Conservation (phyloP, 2,329 filamentous ascomycete genomes). For the Parastagonospora nodorum region DNA sequence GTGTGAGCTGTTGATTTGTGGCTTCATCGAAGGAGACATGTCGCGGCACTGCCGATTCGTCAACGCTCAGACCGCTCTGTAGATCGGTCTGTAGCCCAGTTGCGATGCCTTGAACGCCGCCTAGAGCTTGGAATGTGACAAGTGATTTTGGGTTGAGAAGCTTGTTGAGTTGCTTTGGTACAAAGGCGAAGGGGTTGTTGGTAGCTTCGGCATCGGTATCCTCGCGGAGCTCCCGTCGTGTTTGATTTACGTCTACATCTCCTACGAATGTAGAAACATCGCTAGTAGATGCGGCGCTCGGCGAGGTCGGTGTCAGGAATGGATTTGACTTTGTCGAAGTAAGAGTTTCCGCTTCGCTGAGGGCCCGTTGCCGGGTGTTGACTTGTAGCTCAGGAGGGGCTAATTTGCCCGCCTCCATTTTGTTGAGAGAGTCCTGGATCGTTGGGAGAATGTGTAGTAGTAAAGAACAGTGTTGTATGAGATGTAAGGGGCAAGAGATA, state of each 20-base stretch:
- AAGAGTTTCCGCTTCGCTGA: constrained; percentile 32
- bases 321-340: constrained; percentile 31
- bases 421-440: neutral
- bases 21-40: constrained; percentile 58
- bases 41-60: constrained; percentile 56
- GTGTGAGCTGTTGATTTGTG: constrained; percentile 40
- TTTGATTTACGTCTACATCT: constrained; percentile 35
- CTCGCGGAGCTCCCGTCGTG: constrained; percentile 32
- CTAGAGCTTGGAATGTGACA: constrained; percentile 56
- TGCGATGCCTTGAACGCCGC: constrained; percentile 60
- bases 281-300: constrained; percentile 28
- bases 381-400: constrained; percentile 32
- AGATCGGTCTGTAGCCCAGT: constrained; percentile 57
- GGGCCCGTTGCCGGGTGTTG: constrained; percentile 30
- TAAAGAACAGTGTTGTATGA: neutral
- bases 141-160: constrained; percentile 59
- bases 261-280: constrained; percentile 23
- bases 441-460: neutral
- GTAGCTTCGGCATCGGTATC: constrained; percentile 31
- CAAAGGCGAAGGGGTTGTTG: constrained; percentile 60
- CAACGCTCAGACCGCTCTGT: constrained; percentile 55
- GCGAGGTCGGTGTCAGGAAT: constrained; percentile 29
- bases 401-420: constrained; percentile 31
- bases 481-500: neutral
- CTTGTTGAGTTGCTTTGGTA: constrained; percentile 59